phyloP scores from a whole-genome alignment of 768 basidiomycete species.

The Lactifluus rugatus region DNA sequence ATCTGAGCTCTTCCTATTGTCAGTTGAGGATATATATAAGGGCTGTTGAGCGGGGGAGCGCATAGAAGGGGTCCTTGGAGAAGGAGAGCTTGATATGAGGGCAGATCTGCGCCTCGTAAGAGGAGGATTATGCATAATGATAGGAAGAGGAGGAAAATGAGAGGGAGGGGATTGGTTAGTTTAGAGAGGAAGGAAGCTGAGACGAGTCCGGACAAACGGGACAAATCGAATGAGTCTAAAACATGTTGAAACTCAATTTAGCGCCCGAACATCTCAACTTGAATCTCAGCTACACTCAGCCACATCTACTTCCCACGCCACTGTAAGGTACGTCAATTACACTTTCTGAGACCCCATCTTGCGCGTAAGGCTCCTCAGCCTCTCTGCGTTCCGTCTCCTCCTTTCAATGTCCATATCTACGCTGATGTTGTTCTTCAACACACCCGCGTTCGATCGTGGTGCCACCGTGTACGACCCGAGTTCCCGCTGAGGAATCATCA shows the following conservation, averaged over 20 bases:
- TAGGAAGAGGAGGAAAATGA: conserved; percentile 40
- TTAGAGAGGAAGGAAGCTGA: conserved; percentile 8
- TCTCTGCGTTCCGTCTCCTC: conserved; percentile 64
- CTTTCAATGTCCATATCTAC: conserved; percentile 70
- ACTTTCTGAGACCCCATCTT: conserved; percentile 27
- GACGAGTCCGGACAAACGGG: background rate
- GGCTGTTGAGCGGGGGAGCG: conserved; percentile 46
- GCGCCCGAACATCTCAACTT: conserved; percentile 11
- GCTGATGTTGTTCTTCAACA: conserved; percentile 41
- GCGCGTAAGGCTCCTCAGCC: conserved; percentile 53
- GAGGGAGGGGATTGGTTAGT: conserved; percentile 19
- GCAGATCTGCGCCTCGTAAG: conserved; percentile 42
- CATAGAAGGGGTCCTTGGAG: conserved; percentile 48
- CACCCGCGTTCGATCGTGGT: conserved; percentile 47
- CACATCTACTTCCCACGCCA: conserved; percentile 1
- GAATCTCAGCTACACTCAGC: conserved; percentile 9
- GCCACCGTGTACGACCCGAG: conserved; percentile 75
- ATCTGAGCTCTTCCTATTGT: conserved; percentile 64
- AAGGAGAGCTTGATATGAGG: conserved; percentile 36
- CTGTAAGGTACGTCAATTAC: background rate
- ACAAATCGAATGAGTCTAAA: no score
- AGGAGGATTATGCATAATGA: conserved; percentile 53
- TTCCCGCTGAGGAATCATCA: conserved; percentile 70
- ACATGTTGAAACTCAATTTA: conserved; percentile 14
- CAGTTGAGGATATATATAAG: conserved; percentile 36